Evolutionary conservation across 345 rosid genomes (phyloP), one percentile per base, ranked within the genome.

Genomic region (Acer campestre): DNA sequence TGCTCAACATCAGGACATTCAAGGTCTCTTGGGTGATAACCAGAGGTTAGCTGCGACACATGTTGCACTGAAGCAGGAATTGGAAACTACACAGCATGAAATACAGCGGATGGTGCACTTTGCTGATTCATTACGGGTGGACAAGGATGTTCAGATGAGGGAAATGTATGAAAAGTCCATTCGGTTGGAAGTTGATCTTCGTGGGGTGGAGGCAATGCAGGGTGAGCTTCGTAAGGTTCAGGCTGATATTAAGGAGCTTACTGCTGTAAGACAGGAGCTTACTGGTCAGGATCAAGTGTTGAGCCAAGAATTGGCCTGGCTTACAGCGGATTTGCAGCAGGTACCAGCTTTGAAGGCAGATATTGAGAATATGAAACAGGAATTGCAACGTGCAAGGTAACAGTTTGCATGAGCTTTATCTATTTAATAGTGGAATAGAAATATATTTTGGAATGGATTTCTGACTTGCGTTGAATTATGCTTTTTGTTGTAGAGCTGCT

Each of bases 351-450:
- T 96, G 79, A 91, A 86, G 81, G 86, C 89, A 10, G 97, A 96
- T 62, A 92, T 94, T 74, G 97, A 92, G 71, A 91, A 77, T 77
- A 86, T 90, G 80, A 96, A 88, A 82, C 97, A 89, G 88, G 98
- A 96, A 88, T 81, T 96, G 78, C 98, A 92, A 77, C 97, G 91
- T 20, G 97, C 97, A 16, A 86, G 98, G 98, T 96, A 78, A 74
- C 8, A 14, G 59, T 75, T 82, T 48, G 29, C 18, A 3, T 75
- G 17, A 51, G 25, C 62, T 58, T 17, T 42, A 12, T 75, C 4
- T 40, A 12, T 14, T 31, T 67, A 17, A n/a, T 40, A 35, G 17
- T 71, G 44, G 22, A 70, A 29, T 63, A 23, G 42, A 42, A 67
- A 44, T 18, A 18, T 74, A 12, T 68, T 31, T 68, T 42, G 63